Evolutionary conservation across 768 basidiomycete genomes (phyloP).

Genomic region (Cystobasidium ongulense): DNA sequence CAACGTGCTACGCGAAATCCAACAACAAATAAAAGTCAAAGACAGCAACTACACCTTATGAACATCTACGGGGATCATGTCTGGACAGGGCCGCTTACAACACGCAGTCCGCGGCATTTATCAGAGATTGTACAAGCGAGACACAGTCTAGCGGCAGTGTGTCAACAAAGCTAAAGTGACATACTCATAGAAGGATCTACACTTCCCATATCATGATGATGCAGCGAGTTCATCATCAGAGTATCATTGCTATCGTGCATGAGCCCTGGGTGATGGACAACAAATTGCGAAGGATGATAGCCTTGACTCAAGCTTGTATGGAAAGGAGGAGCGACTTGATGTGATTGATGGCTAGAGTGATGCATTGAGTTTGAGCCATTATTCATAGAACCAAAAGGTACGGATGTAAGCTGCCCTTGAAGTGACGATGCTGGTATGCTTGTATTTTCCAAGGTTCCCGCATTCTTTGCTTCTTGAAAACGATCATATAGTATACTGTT

Average conservation of each 20-base stretch:
- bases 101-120: not conserved
- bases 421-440: not conserved
- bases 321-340: not conserved
- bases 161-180: not conserved
- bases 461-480: constrained; percentile 43
- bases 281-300: constrained; percentile 3
- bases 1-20: too few species aligned
- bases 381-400: not conserved
- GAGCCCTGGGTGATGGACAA: not conserved
- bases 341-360: not conserved
- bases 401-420: not conserved
- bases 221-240: not conserved
- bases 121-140: too few species aligned
- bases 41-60: too few species aligned
- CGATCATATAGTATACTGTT: constrained; percentile 69
- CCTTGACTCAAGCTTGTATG: not conserved
- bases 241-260: not conserved
- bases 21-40: too few species aligned
- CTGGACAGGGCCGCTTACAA: not conserved
- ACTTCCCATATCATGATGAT: not conserved
- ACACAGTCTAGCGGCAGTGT: not conserved
- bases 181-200: not conserved
- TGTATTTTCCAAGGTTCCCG: not conserved
- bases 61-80: too few species aligned
- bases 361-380: not conserved